Base-by-base conservation (phyloP, 164 flowering plant genomes). In the Vitis cinerea region DNA sequence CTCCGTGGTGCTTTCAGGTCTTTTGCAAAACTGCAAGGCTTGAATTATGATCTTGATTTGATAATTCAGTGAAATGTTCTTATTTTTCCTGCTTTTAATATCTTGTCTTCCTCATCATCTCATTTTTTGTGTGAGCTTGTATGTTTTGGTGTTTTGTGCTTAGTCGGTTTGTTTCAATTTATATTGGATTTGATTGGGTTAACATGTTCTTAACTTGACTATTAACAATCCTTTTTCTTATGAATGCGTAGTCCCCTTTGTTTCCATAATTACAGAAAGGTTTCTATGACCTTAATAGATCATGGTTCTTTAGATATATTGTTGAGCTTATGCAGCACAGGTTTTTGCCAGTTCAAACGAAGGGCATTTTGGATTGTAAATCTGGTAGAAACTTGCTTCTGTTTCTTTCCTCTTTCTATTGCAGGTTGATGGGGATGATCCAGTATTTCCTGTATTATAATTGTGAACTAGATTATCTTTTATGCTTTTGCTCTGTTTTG, bases 311-410 rank as follows among this genome's bases (percentile, higher is more conserved):
- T 50, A 12, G 31, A 30, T 30, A 14, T 27, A 49, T 10, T 69
- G 61, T 56, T 56, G 49, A 31, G 29, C 12, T 17, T 37, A 60
- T 78, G 75, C 17, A 65, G 62, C 60, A 79, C 84, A 81, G 84
- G 79, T 71, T 63, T 67, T 23, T 73, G 37, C 59, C 23, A 31
- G 56, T 68, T 67, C 74, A 68, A 71, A 66, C 63, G 72, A 80
- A 72, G 75, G 68, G 59, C 52, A 37, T 56, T 61, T 57, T 75
- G 57, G 76, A 64, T 73, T 64, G 61, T 71, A 66, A 37, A 61
- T 69, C 69, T 57, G 65, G 67, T 72, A 58, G 71, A 62, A 52
- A 57, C 60, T 52, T 63, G 50, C 29, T 61, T 69, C 50, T 0
- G 17, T 48, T 57, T 68, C 14, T 62, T 49, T 8, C 13, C 58